These are phyloP conservation scores for Coemansia sp. DNA, from an alignment of 192 early-diverging fungal species.

Conservation along the genomic window DNA sequence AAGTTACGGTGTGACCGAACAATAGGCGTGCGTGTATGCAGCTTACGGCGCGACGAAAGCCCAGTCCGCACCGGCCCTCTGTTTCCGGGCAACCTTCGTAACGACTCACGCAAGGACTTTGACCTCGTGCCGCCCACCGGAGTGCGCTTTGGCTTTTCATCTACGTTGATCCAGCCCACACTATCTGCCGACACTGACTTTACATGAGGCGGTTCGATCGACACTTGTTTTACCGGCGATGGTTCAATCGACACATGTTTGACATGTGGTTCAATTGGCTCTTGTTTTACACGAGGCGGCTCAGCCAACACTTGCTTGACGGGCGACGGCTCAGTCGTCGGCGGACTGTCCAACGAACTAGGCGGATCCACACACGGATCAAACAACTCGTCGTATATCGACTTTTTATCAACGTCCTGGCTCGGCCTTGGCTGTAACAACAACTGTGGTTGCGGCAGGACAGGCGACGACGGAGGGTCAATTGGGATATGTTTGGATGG, in stretches of 20 bases:
- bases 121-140: neutral
- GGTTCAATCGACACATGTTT: too few species aligned
- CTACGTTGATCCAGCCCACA: conserved; percentile 24
- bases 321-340: neutral
- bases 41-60: conserved; percentile 18
- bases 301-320: neutral
- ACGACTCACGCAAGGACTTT: conserved; percentile 29
- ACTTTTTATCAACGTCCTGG: conserved; percentile 1
- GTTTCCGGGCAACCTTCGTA: conserved; percentile 31
- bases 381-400: conserved; percentile 7
- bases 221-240: neutral
- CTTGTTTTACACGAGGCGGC: neutral
- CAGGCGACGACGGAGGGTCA: neutral
- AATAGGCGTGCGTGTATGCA: neutral
- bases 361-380: conserved; percentile 10
- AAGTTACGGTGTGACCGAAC: neutral
- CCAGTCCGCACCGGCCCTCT: conserved; percentile 27
- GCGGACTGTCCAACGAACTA: conserved; percentile 6
- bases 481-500: neutral
- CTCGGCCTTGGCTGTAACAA: neutral
- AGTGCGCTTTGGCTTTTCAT: neutral
- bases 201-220: neutral
- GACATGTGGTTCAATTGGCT: neutral
- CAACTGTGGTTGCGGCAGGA: neutral
- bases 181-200: conserved; percentile 6